A percentile compares a stretch with the other conserved stretches of the same genome.
These are phyloP conservation scores for Hygrocybe coccinea DNA, from an alignment of 768 basidiomycete species.

Conservation along the genomic window DNA sequence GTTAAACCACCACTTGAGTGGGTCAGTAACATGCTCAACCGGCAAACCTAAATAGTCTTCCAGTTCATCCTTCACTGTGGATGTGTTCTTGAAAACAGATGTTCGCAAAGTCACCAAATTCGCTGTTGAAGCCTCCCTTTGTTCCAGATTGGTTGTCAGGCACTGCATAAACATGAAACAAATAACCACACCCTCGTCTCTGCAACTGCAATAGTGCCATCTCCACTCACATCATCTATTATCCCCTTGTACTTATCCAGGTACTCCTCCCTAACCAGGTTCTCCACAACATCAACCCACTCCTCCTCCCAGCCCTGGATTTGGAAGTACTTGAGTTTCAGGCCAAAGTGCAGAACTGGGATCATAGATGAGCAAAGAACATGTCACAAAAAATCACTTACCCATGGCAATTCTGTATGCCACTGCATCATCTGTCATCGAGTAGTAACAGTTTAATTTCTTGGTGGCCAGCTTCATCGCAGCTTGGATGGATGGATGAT, in stretches of 20 bases:
- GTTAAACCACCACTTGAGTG: constrained; percentile 14
- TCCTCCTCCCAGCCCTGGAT: constrained; percentile 16
- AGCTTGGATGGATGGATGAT: constrained; percentile 19
- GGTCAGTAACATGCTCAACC: constrained; percentile 8
- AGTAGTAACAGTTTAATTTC: constrained; percentile 32
- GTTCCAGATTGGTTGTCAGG: neutral
- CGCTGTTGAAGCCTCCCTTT: neutral
- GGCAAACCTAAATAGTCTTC: constrained; percentile 13
- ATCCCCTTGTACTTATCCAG: neutral
- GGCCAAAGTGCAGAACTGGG: constrained; percentile 23
- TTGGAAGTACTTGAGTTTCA: constrained; percentile 30
- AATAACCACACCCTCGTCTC: neutral
- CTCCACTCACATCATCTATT: neutral
- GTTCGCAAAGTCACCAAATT: neutral
- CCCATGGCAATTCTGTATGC: constrained; percentile 35
- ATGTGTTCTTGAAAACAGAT: neutral
- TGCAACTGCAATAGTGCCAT: neutral
- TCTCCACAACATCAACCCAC: constrained; percentile 22
- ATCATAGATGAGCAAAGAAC: neutral
- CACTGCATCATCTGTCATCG: constrained; percentile 28
- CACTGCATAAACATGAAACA: neutral
- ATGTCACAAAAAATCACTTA: constrained; percentile 13
- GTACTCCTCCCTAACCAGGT: constrained; percentile 17
- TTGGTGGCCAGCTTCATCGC: constrained; percentile 23
- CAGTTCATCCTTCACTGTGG: neutral